A percentile compares a stretch with the other conserved stretches of the same genome.
Conservation (phyloP, 2,329 filamentous ascomycete species). For the Chrysosporium queenslandicum region DNA sequence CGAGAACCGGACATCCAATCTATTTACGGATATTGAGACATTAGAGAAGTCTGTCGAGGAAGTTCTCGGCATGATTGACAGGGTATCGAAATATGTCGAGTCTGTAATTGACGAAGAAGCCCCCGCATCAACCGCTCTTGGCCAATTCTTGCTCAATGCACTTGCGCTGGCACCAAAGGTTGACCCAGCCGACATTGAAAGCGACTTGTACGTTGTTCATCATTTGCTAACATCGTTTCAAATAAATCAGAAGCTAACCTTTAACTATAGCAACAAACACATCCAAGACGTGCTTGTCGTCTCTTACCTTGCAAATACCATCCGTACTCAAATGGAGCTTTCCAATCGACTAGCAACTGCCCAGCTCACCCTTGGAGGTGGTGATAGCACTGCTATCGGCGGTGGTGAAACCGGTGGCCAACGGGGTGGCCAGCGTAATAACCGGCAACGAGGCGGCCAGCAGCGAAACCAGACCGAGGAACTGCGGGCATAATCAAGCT, state of each 20-base stretch:
- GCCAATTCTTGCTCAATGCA: slow-evolving; percentile 90
- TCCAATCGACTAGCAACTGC: slow-evolving; percentile 88
- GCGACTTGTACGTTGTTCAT: slow-evolving; percentile 61
- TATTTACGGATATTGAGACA: slow-evolving; percentile 81
- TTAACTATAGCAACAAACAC: slow-evolving; percentile 72
- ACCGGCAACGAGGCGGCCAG: slow-evolving; percentile 35
- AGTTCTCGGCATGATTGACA: slow-evolving; percentile 79
- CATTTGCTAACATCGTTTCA: neutral
- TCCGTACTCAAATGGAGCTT: slow-evolving; percentile 96
- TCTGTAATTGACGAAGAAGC: slow-evolving; percentile 82
- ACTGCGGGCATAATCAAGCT: slow-evolving; percentile 20
- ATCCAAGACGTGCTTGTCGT: slow-evolving; percentile 98
- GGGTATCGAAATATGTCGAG: slow-evolving; percentile 83
- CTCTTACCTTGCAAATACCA: slow-evolving; percentile 95
- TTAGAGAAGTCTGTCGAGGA: slow-evolving; percentile 78
- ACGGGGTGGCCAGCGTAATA: slow-evolving; percentile 31
- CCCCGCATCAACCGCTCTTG: slow-evolving; percentile 78
- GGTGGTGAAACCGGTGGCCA: slow-evolving; percentile 28
- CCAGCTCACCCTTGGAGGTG: slow-evolving; percentile 50
- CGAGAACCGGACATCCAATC: slow-evolving; percentile 61
- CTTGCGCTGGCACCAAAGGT: slow-evolving; percentile 92
- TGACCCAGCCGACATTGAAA: slow-evolving; percentile 77
- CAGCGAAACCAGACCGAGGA: slow-evolving; percentile 34
- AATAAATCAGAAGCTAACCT: slow-evolving; percentile 25
- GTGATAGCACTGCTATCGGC: slow-evolving; percentile 30